These are phyloP conservation scores for Globisporangium ultimum DNA, from an alignment of 352 stramenopile genomes.

Conservation along the genomic window DNA sequence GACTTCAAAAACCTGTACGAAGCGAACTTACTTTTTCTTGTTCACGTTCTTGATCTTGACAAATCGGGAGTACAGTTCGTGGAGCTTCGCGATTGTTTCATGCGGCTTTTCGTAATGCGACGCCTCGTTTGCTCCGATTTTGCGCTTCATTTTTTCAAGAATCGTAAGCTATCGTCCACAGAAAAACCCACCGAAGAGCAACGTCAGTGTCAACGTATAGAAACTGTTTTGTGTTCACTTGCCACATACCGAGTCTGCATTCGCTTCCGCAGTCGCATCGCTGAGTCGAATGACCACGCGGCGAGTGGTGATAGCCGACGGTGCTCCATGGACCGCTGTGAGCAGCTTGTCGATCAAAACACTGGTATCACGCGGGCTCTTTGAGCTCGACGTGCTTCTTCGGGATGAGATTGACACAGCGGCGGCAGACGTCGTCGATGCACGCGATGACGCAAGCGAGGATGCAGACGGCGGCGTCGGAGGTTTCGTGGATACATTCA, in stretches of 20 bases:
- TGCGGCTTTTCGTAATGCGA: constrained; percentile 41
- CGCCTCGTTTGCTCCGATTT: constrained; percentile 38
- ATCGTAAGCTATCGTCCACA: constrained; percentile 42
- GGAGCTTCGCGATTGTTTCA: constrained; percentile 46
- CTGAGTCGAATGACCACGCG: constrained; percentile 54
- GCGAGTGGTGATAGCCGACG: constrained; percentile 53
- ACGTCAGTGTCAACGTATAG: too few species aligned
- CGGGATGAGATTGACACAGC: constrained; percentile 30
- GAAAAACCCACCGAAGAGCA: too few species aligned
- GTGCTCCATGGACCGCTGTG: constrained; percentile 41
- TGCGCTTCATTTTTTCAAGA: constrained; percentile 77
- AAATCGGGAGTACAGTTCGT: constrained; percentile 80
- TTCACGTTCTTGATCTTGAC: constrained; percentile 72
- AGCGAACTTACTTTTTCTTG: constrained; percentile 56
- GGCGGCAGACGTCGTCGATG: constrained; percentile 21
- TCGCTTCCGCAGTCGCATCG: constrained; percentile 27
- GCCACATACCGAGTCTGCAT: constrained; percentile 33
- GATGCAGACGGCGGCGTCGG: constrained; percentile 8
- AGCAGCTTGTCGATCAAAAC: constrained; percentile 56
- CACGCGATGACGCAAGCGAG: constrained; percentile 1
- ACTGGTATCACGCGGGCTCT: constrained; percentile 42
- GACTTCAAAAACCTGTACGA: not conserved
- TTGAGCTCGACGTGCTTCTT: constrained; percentile 16
- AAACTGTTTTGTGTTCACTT: not conserved
- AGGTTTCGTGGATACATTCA: constrained; percentile 9